These are phyloP conservation scores for Lipomyces chichibuensis DNA, from an alignment of 805 yeast species.

Conservation along the genomic window DNA sequence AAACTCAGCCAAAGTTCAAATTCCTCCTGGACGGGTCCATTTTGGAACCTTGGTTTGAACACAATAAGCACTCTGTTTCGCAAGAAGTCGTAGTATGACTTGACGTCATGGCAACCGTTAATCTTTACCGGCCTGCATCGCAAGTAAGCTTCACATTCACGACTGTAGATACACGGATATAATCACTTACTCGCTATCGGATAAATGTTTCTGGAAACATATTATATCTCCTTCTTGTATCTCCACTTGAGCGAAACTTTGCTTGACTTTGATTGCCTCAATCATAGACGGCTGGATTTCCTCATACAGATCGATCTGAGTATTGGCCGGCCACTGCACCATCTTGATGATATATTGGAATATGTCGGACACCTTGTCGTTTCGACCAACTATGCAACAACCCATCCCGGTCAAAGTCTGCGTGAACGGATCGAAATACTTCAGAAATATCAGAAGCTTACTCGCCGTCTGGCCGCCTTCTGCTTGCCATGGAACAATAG, in stretches of 20 bases:
- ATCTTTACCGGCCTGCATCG: conserved; percentile 3
- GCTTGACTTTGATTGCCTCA: conserved; percentile 39
- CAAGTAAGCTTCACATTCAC: neutral
- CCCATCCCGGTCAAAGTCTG: conserved; percentile 69
- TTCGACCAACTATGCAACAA: conserved; percentile 57
- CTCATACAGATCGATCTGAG: conserved; percentile 40
- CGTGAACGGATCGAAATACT: conserved; percentile 62
- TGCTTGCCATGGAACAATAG: conserved; percentile 31
- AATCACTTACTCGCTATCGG: conserved; percentile 34
- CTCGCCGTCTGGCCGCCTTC: conserved; percentile 23
- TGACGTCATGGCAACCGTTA: conserved; percentile 23
- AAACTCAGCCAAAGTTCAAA: conserved; percentile 67
- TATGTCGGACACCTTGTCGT: conserved; percentile 48
- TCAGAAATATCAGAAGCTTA: conserved; percentile 49
- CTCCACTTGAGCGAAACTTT: conserved; percentile 43
- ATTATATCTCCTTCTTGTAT: conserved; percentile 46
- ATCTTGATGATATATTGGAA: conserved; percentile 34
- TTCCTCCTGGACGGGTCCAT: conserved; percentile 41
- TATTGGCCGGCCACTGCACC: conserved; percentile 42
- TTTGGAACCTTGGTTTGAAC: conserved; percentile 38
- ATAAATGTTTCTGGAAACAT: conserved; percentile 41
- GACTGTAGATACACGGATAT: neutral
- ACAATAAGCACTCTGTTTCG: conserved; percentile 40
- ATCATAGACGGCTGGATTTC: conserved; percentile 46
- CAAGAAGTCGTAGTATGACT: conserved; percentile 43